Evolutionary conservation across 768 basidiomycete genomes (phyloP), one percentile per base, ranked within the genome.

Genomic region (Mrakia frigida): DNA sequence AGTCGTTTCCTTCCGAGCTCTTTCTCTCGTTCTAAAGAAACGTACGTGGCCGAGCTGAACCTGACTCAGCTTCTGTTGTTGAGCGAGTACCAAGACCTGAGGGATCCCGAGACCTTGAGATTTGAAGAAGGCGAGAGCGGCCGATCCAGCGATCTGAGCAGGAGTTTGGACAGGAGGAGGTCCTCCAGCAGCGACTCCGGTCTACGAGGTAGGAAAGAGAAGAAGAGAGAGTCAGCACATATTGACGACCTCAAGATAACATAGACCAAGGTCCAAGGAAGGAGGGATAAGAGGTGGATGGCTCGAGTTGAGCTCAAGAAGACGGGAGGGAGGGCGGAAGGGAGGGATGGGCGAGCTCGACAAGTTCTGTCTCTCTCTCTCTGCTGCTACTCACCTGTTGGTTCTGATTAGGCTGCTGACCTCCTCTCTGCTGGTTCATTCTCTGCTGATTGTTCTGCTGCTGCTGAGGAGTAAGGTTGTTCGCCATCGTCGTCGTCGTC

Each of bases 41-140:
- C 70, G 18, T n/a, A 76, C 75, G 59, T 72, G 70, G 1, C 35
- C 43, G 43, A 65, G 60, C n/a, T 76, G 75, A 1, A n/a, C 14
- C 21, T 35, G 33, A 2, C 23, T 63, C 16, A 76, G 70, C 35
- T 72, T 52, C 14, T 43, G 31, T 7, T 37, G 18, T 56, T 67
- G 61, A 21, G 68, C 68, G 28, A 76, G 56, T 6, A 63, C 25
- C 16, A 76, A 25, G 10, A 67, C 33, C 28, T 76, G 59, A 16
- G 43, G 37, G 39, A 74, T 63, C 18, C 31, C 37, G 16, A 74
- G 14, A 13, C 39, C 39, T 13, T 63, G 61, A 11, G 3, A 9
- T 35, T 63, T 63, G 61, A 63, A 63, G 61, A 28, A 63, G 31
- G n/a, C 31, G 28, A 63, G n/a, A 33, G 61, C 61, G 7, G 31